Conservation (phyloP, 2,329 filamentous ascomycete species). For the Dactylellina cionopaga region DNA sequence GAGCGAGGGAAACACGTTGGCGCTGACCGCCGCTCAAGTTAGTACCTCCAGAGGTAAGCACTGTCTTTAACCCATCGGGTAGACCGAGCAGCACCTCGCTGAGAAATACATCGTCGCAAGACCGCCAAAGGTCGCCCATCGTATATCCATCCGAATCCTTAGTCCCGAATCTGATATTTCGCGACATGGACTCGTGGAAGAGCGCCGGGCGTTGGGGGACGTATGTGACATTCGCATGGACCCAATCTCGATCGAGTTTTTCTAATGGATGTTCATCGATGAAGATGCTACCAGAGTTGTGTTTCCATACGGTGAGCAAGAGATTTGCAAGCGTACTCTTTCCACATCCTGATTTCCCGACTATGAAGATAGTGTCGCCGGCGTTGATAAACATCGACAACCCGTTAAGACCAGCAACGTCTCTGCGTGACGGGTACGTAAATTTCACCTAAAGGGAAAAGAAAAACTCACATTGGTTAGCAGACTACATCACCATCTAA, state of each 20-base stretch:
- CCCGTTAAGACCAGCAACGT: constrained; percentile 69
- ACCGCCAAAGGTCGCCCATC: constrained; percentile 68
- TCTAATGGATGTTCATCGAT: constrained; percentile 74
- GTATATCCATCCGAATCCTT: constrained; percentile 65
- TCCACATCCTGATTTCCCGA: constrained; percentile 87
- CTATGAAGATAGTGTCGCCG: constrained; percentile 79
- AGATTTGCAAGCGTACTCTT: constrained; percentile 90
- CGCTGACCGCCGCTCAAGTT: constrained; percentile 84
- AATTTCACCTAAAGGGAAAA: constrained; percentile 73
- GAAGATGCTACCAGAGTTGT: constrained; percentile 71
- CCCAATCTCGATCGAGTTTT: constrained; percentile 74
- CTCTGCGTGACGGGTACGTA: constrained; percentile 77
- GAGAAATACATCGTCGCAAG: constrained; percentile 75
- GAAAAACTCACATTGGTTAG: no score
- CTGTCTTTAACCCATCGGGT: constrained; percentile 76
- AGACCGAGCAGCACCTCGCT: constrained; percentile 73
- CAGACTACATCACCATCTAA: no score
- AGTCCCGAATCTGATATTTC: constrained; percentile 80
- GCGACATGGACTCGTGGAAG: constrained; percentile 81
- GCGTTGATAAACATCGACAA: constrained; percentile 76
- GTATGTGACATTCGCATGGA: constrained; percentile 79
- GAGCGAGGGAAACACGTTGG: constrained; percentile 81
- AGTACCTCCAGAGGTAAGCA: constrained; percentile 75
- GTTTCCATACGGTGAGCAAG: constrained; percentile 79
- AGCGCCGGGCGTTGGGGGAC: constrained; percentile 84